Evolutionary conservation across 2,329 filamentous ascomycete genomes (phyloP).

Genomic region (Fusarium ramigenum): DNA sequence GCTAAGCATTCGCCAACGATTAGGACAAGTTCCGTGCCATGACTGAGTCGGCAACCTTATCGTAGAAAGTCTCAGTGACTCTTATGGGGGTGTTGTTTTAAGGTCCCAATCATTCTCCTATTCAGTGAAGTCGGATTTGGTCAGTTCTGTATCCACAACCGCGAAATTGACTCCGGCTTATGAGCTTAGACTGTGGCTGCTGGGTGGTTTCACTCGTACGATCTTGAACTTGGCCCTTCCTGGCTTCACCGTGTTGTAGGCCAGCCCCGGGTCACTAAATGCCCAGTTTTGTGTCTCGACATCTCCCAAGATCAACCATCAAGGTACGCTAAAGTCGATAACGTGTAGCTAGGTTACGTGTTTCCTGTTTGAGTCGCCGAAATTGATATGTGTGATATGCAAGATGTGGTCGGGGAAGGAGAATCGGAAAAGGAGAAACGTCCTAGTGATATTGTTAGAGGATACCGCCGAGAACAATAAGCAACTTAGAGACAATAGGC

Average conservation of each 20-base stretch:
- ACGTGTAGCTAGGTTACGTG: background rate
- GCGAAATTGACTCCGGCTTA: background rate
- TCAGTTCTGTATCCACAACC: background rate
- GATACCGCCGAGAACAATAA: background rate
- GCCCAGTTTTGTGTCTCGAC: background rate
- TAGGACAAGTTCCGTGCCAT: background rate
- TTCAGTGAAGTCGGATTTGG: background rate
- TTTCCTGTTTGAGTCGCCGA: background rate
- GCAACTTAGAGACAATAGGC: background rate
- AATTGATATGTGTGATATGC: background rate
- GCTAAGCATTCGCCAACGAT: background rate
- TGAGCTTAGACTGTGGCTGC: background rate
- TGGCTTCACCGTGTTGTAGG: background rate
- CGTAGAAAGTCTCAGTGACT: too few species aligned
- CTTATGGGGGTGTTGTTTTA: too few species aligned
- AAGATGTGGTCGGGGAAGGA: background rate
- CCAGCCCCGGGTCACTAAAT: background rate
- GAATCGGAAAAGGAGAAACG: background rate
- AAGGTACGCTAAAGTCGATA: background rate
- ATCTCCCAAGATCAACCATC: background rate
- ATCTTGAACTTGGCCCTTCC: background rate
- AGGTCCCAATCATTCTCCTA: too few species aligned
- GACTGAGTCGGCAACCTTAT: too few species aligned
- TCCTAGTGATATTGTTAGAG: background rate
- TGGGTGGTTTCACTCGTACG: background rate